A percentile compares a stretch with the other conserved stretches of the same genome.
Conservation (phyloP, 2,329 filamentous ascomycete genomes). For the Periglandula ipomoeae region DNA sequence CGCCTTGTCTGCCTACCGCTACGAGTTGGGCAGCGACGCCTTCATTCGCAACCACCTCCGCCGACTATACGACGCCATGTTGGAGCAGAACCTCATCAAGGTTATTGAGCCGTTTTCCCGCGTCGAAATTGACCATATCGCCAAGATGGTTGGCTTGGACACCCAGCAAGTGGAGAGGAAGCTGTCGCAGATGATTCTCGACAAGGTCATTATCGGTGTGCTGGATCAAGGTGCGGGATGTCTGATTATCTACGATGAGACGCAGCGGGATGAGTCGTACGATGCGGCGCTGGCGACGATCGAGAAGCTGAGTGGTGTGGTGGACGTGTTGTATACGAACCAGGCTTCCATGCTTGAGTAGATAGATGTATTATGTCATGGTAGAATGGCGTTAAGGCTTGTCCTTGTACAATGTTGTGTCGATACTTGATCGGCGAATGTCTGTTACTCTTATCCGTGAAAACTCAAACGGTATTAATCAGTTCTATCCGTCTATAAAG, state of each 20-base stretch:
- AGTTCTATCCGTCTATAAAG: too few species aligned
- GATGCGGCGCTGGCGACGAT: constrained; percentile 91
- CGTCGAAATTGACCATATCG: constrained; percentile 93
- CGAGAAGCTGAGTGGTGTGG: constrained; percentile 93
- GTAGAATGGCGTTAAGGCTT: constrained; percentile 23
- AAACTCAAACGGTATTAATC: too few species aligned
- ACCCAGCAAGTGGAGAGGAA: constrained; percentile 96
- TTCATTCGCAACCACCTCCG: constrained; percentile 97
- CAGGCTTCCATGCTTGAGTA: constrained; percentile 91
- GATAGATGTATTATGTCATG: constrained; percentile 18
- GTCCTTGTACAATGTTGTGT: too few species aligned
- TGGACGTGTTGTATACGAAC: constrained; percentile 95
- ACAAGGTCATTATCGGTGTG: constrained; percentile 97
- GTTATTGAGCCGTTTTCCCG: constrained; percentile 98
- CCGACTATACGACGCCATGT: constrained; percentile 92
- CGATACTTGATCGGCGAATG: too few species aligned
- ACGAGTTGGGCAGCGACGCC: constrained; percentile 85
- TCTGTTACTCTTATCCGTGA: too few species aligned
- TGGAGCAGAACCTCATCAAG: constrained; percentile 99
- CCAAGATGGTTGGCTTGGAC: constrained; percentile 94
- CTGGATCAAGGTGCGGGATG: constrained; percentile 96
- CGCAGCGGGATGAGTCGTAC: constrained; percentile 84
- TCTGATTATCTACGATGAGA: constrained; percentile 94
- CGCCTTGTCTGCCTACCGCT: constrained; percentile 80
- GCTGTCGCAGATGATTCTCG: constrained; percentile 97